Evolutionary conservation across 176 grass and related monocot genomes (phyloP).

Genomic region (Rhipidocladum racemiflorum): DNA sequence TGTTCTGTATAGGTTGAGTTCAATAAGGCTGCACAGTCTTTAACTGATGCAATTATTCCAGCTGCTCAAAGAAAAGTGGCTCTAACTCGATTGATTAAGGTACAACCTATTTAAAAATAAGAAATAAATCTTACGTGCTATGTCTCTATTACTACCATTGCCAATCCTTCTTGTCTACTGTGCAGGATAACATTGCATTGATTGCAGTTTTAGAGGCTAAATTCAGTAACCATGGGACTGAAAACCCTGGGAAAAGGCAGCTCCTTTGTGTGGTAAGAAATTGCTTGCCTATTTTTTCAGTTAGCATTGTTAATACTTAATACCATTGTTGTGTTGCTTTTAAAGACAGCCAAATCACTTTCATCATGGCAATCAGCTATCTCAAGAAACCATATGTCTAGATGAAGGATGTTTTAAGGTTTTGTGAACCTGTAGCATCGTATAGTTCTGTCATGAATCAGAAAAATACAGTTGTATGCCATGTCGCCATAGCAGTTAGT

Average conservation of each 20-base stretch:
- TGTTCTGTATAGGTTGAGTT: constrained; percentile 71
- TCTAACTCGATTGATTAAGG: constrained; percentile 75
- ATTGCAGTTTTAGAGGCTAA: constrained; percentile 89
- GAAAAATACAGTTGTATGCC: background rate
- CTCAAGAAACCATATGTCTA: background rate
- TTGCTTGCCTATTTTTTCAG: background rate
- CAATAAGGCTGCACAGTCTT: constrained; percentile 88
- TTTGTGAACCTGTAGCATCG: background rate
- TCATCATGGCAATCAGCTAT: background rate
- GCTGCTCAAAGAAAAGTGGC: constrained; percentile 65
- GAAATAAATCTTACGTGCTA: background rate
- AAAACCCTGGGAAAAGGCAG: constrained; percentile 85
- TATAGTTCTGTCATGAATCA: background rate
- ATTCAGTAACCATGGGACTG: constrained; percentile 58
- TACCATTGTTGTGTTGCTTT: constrained; percentile 6
- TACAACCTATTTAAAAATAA: constrained; percentile 1
- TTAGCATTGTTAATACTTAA: background rate
- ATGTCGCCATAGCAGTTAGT: background rate
- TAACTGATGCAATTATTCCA: constrained; percentile 73
- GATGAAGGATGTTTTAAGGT: constrained; percentile 16
- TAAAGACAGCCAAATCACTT: constrained; percentile 6
- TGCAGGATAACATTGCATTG: constrained; percentile 81
- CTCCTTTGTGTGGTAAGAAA: constrained; percentile 80
- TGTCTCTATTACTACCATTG: background rate
- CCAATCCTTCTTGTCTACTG: constrained; percentile 1